phyloP scores from a whole-genome alignment of 495 filamentous ascomycete genomes.

The Physcia stellaris region DNA sequence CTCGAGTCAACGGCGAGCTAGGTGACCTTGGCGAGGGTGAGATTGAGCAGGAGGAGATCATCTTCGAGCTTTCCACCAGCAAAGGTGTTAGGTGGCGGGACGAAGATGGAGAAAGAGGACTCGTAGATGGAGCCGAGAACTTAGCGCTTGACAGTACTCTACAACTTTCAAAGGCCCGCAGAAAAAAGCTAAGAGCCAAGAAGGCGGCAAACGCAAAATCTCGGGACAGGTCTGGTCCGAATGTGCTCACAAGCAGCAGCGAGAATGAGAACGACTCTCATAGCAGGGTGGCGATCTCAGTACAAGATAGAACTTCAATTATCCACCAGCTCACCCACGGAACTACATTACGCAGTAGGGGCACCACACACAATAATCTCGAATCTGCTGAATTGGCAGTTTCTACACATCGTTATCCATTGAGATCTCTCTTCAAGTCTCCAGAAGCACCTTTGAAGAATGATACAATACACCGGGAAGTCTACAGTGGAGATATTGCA shows the following conservation, averaged over 20 bases:
- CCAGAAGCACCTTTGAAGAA: neutral
- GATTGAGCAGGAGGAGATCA: constrained; percentile 5
- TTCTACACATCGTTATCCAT: constrained; percentile 2
- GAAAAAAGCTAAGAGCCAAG: constrained; percentile 5
- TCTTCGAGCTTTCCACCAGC: constrained; percentile 7
- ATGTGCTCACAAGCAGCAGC: constrained; percentile 5
- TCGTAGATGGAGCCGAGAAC: constrained; percentile 15
- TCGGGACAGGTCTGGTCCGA: neutral
- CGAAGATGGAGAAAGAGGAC: constrained; percentile 16
- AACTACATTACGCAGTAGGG: no score
- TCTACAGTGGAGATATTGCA: neutral
- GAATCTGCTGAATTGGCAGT: no score
- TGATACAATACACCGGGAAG: no score
- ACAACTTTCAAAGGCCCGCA: constrained; percentile 18
- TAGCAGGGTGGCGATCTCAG: neutral
- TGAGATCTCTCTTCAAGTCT: neutral
- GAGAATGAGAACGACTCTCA: constrained; percentile 18
- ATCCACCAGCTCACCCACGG: constrained; percentile 7
- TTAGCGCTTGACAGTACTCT: constrained; percentile 5
- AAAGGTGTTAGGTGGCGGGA: constrained; percentile 26
- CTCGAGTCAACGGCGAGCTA: neutral
- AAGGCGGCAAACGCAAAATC: neutral
- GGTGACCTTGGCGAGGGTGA: neutral
- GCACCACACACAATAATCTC: no score
- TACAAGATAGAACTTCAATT: constrained; percentile 7